Base-by-base conservation (phyloP, 495 filamentous ascomycete genomes). In the Penicillium turbatum region DNA sequence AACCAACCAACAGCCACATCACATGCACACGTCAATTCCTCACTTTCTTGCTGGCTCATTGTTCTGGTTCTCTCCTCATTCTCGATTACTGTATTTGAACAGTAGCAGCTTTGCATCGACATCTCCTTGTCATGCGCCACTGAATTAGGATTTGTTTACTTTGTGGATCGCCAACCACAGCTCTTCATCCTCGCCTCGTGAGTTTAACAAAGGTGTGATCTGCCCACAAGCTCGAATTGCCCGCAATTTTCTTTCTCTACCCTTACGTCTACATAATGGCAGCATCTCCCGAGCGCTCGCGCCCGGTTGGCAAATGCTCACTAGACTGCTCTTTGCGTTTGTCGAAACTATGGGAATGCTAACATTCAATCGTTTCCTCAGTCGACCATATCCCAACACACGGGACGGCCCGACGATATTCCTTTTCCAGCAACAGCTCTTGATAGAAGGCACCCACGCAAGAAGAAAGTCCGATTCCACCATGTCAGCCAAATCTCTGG, bases 331-430 rank as follows among this genome's bases (percentile, higher is more conserved):
- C 27, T 53, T 36, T 43, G 26, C 6, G 32, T 26, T 37, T 21
- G 27, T 36, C 43, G 43, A 17, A 34, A 74, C 2, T 7, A 74
- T 74, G 71, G 68, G 63, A 27, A 71, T 77, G 72, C 72, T 77
- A 68, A 77, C 72, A 11, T 66, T 75, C 38, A 60, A 55, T 19
- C 74, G 72, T 47, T 74, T 76, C 54, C 69, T 73, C 43, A 77
- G 69, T 57, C 72, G 72, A 41, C 65, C 72, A 15, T 72, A 70
- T 38, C 68, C 61, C 54, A 63, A 72, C 48, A 48, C 59, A 6
- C 65, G 63, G 43, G 63, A 73, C 68, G 72, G 72, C 26, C 74
- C 72, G 10, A 72, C 74, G 27, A 56, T 77, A 37, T 70, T 76
- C 36, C 67, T 57, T 41, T 76, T 77, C 48, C 69, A 77, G 47